These are phyloP conservation scores for Talaromyces funiculosus DNA, from an alignment of 2,329 filamentous ascomycete species.

Conservation along the genomic window DNA sequence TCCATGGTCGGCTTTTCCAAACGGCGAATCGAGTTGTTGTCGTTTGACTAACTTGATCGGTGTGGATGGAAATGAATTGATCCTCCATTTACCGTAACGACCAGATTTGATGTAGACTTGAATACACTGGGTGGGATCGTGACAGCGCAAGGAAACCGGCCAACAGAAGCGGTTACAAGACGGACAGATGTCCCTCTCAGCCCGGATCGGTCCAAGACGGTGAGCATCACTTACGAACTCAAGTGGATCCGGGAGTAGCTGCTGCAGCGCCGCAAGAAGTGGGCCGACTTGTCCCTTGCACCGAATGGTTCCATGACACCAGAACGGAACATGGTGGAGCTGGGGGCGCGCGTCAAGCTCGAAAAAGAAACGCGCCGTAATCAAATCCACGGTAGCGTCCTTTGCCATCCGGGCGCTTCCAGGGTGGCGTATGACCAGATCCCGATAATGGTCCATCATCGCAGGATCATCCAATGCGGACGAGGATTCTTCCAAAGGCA, in stretches of 20 bases:
- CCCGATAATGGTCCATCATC: neutral
- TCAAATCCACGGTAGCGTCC: slow-evolving; percentile 8
- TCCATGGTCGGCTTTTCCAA: slow-evolving; percentile 17
- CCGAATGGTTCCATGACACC: neutral
- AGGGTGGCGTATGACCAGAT: slow-evolving; percentile 12
- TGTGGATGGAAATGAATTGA: slow-evolving; percentile 18
- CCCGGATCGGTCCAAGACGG: slow-evolving; percentile 9
- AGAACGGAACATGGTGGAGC: neutral
- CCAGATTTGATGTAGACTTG: slow-evolving; percentile 18
- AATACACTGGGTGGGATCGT: slow-evolving; percentile 13
- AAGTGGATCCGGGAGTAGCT: neutral
- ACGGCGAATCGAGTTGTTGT: slow-evolving; percentile 12
- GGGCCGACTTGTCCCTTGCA: neutral
- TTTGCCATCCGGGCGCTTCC: slow-evolving; percentile 9
- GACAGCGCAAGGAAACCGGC: slow-evolving; percentile 15
- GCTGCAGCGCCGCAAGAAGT: neutral
- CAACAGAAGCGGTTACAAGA: slow-evolving; percentile 16
- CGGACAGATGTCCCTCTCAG: slow-evolving; percentile 14
- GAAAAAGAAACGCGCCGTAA: slow-evolving; percentile 16
- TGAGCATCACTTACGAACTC: neutral
- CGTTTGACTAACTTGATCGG: slow-evolving; percentile 12
- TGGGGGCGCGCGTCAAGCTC: neutral
- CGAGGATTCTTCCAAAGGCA: slow-evolving; percentile 7
- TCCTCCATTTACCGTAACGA: slow-evolving; percentile 16
- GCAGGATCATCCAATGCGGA: neutral